Evolutionary conservation across 1,139 yeast genomes (phyloP).

Genomic region (Diutina sp.): DNA sequence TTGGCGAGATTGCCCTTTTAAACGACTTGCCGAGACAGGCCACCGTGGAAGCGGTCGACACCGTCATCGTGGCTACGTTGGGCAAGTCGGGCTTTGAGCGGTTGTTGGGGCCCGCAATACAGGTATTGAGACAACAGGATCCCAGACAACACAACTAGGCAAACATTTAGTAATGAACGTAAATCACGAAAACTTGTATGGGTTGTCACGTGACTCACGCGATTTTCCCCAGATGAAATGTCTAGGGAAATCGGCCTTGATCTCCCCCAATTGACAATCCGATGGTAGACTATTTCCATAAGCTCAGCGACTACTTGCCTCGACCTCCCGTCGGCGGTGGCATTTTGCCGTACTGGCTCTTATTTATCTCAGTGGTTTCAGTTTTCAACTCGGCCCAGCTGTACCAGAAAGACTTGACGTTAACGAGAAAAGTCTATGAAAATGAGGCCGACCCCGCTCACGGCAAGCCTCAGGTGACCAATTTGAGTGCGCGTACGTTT

Average conservation of each 20-base stretch:
- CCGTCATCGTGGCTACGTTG: conserved; percentile 77
- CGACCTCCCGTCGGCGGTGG: conserved; percentile 15
- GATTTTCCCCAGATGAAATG: too few relatives aligned
- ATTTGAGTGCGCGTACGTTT: conserved; percentile 82
- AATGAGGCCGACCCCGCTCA: conserved; percentile 5
- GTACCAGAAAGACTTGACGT: conserved; percentile 55
- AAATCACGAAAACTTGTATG: background rate
- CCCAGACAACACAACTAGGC: conserved; percentile 26
- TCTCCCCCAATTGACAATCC: background rate
- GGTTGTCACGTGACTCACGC: background rate
- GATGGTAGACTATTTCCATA: background rate
- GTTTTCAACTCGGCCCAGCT: conserved; percentile 84
- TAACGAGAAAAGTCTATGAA: conserved; percentile 67
- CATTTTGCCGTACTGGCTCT: conserved; percentile 32
- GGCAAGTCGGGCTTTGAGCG: conserved; percentile 91
- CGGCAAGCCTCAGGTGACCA: conserved; percentile 32
- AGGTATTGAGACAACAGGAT: conserved; percentile 67
- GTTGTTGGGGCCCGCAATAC: conserved; percentile 85
- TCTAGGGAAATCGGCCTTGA: too few relatives aligned
- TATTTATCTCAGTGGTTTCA: conserved; percentile 72
- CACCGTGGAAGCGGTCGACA: conserved; percentile 67
- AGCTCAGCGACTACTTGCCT: background rate
- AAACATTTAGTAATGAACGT: background rate
- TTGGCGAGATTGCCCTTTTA: conserved; percentile 89
- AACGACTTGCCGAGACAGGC: conserved; percentile 94